Conservation (phyloP, 2,329 filamentous ascomycete genomes). For the Aspergillus sp. region DNA sequence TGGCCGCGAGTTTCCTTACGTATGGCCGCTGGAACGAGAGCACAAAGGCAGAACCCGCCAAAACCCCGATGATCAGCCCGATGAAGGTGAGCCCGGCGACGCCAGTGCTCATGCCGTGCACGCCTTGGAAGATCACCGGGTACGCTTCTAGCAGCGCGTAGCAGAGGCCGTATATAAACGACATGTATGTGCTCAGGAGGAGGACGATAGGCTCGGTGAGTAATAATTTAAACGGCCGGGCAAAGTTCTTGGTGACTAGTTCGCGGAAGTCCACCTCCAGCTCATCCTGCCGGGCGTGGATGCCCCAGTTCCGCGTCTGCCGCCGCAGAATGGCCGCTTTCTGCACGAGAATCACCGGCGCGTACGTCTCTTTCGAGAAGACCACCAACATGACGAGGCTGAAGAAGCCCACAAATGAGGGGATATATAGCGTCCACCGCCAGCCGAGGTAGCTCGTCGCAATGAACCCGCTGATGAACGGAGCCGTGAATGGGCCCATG, state of each 20-base stretch:
- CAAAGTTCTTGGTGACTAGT: constrained; percentile 12
- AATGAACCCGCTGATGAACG: constrained; percentile 42
- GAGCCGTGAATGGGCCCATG: constrained; percentile 37
- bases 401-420: constrained; percentile 42
- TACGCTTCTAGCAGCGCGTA: constrained; percentile 14
- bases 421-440: constrained; percentile 43
- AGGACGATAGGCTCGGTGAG: constrained; percentile 17
- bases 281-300: constrained; percentile 15
- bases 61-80: constrained; percentile 12
- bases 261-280: constrained; percentile 11
- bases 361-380: constrained; percentile 46
- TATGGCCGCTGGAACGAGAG: constrained; percentile 10
- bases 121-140: constrained; percentile 12
- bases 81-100: constrained; percentile 12
- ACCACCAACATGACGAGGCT: constrained; percentile 22
- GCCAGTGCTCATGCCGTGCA: constrained; percentile 10
- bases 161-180: constrained; percentile 14
- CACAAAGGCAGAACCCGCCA: constrained; percentile 10
- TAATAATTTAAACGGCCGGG: constrained; percentile 12
- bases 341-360: constrained; percentile 25
- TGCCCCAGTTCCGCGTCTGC: constrained; percentile 14
- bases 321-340: constrained; percentile 12
- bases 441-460: constrained; percentile 37
- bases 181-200: constrained; percentile 17
- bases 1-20: constrained; percentile 9